Percentiles rank a stretch among this genome's conserved stretches.
Evolutionary conservation across 75 land plant genomes (phyloP).

Genomic region (Selaginella moellendorffii): DNA sequence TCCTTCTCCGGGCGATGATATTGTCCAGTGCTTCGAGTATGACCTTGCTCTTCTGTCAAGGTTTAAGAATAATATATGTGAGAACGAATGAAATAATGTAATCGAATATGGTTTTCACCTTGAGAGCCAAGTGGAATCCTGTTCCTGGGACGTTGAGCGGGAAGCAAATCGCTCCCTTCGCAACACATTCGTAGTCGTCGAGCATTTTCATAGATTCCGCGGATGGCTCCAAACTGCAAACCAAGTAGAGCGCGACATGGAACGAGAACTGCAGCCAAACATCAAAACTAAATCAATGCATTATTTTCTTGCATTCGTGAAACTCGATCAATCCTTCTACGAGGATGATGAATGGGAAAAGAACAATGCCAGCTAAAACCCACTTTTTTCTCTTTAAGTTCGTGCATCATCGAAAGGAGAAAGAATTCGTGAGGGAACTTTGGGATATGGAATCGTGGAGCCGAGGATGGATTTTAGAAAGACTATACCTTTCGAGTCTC

Average conservation of each 20-base stretch:
- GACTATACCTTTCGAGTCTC: constrained; percentile 5
- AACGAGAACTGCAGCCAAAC: background rate
- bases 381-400: no score
- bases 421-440: no score
- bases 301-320: no score
- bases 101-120: background rate
- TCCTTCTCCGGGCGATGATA: background rate
- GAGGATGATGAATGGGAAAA: no score
- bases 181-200: constrained; percentile 3
- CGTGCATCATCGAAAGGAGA: no score
- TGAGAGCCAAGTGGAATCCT: constrained; percentile 1
- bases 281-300: no score
- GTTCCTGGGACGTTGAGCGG: constrained; percentile 4
- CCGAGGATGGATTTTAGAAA: no score
- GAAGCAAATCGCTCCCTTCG: constrained; percentile 7
- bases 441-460: no score
- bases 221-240: background rate
- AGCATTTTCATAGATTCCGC: constrained; percentile 5
- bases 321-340: no score
- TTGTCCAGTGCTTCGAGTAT: background rate
- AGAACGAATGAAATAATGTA: no score
- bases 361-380: no score
- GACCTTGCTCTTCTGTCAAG: background rate
- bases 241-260: background rate
- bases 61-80: no score